Evolutionary conservation across 2,329 filamentous ascomycete species (phyloP), one percentile per base, ranked within the genome.

Genomic region (Cordyceps javanica): DNA sequence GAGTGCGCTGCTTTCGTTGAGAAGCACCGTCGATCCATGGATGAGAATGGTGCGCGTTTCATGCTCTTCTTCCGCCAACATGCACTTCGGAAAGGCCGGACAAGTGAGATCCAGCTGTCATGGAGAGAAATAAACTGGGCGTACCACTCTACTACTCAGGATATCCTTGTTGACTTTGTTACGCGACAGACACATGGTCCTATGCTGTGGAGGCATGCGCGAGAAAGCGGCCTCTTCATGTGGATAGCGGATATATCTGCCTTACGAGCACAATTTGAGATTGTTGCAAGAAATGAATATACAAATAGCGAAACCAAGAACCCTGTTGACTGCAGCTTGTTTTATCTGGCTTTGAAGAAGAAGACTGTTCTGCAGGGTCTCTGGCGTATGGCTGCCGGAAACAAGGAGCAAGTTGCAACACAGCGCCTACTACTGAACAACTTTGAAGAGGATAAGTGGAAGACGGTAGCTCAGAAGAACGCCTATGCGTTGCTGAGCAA

Each of bases 401-500:
- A 95, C 65, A 84, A 82, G 59, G 95, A 99, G 70, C 94, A 97
- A 71, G 77, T 72, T 2, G 85, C 88, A 0, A 99, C 94, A 0
- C 83, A 87, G 60, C 85, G 83, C 60, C 79, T 99, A 30, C 77
- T 99, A 23, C 82, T 87, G n/a, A 95, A 97, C 67, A 91, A 97
- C 69, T 99, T 99, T 70, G 80, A 84, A 4, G 89, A 96, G 61
- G 81, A 86, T 0, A 88, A 90, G 64, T 97, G 94, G 90, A 89
- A 83, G 69, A 96, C 89, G 1, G 85, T 90, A 5, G 94, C 94
- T 0, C 76, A 96, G 60, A 99, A 99, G 73, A 99, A 99, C 69
- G 94, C 94, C 0, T 99, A 97, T 72, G 93, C 94, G 3, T 73
- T 99, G 56, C 86, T 99, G 68, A 94, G 93, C 62, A 95, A 91